Base-by-base conservation (phyloP, 2,329 filamentous ascomycete genomes). In the Ilyonectria destructans region DNA sequence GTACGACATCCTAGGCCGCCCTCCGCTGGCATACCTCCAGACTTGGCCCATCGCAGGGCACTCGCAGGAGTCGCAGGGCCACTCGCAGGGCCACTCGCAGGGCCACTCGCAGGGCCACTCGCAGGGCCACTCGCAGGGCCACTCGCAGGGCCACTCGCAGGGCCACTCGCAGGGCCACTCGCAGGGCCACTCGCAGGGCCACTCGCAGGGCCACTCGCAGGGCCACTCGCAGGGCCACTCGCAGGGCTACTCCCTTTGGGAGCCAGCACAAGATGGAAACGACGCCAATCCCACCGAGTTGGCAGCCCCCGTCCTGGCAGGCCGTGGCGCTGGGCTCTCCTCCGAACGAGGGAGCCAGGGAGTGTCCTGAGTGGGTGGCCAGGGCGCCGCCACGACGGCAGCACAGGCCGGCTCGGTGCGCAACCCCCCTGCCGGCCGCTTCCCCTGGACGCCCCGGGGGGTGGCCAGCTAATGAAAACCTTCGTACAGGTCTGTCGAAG, bases 371-470 rank as follows among this genome's bases (percentile, higher is more conserved):
- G 65, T 67, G 63, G 69, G 60, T 77, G 72, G 69, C 60, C 69
- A 74, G 51, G 71, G 74, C 74, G 75, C 72, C 75, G 69, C 74
- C 74, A 75, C 73, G 74, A 75, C 74, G 72, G 70, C 72, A 77
- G 71, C 71, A 76, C 58, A 74, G 69, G 67, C 61, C 72, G 69
- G 73, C 70, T 69, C 71, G 68, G 72, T 67, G 71, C 68, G 70
- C 58, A 69, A 65, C 62, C 69, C 72, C 64, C 48, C 62, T 54
- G 31, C 51, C 29, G 54, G 54, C 59, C 15, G 7, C 55, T 66
- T n/a, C 26, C 49, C 35, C 51, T 40, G 19, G 35, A 69, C 74
- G 67, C 71, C 74, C 58, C 57, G 71, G 73, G 71, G 73, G 55
- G 71, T 54, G 40, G 35, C 19, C 49, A 52, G 65, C 69, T 74